A percentile compares a stretch with the other conserved stretches of the same genome.
Evolutionary conservation across 1,284 basidiomycete genomes (phyloP).

Genomic region (Tausonia pullulans): DNA sequence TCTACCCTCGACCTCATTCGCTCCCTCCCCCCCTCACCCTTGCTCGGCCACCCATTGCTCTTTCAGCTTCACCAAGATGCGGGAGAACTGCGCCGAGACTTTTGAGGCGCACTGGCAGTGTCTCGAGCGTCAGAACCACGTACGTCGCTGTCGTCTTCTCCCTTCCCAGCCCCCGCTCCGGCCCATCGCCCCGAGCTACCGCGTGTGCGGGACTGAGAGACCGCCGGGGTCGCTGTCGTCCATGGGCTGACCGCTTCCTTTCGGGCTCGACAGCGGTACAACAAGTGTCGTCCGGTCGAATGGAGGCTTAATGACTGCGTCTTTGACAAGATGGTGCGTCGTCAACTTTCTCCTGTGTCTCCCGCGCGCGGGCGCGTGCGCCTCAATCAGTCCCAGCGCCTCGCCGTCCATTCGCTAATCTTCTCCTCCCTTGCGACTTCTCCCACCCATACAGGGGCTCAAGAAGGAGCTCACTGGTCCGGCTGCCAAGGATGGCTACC

Average conservation of each 20-base stretch:
- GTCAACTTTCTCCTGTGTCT: neutral
- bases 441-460: neutral
- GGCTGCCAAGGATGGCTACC: neutral
- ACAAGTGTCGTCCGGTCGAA: conserved; percentile 82
- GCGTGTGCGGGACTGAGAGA: neutral
- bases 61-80: conserved; percentile 76
- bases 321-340: conserved; percentile 82
- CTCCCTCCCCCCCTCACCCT: neutral
- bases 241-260: neutral
- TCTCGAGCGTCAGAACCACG: conserved; percentile 91
- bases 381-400: neutral
- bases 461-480: neutral
- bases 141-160: conserved; percentile 33
- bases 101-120: conserved; percentile 94
- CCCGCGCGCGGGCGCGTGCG: neutral
- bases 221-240: no score
- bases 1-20: no score
- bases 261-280: conserved; percentile 56
- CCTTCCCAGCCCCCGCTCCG: conserved; percentile 3
- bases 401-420: neutral
- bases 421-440: neutral
- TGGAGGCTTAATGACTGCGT: conserved; percentile 86
- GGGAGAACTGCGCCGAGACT: conserved; percentile 78
- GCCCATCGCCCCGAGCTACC: neutral
- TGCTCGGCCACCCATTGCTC: neutral